A percentile compares a stretch with the other conserved stretches of the same genome.
Evolutionary conservation across 2,329 filamentous ascomycete genomes (phyloP).

Genomic region (Colletotrichum karsti): DNA sequence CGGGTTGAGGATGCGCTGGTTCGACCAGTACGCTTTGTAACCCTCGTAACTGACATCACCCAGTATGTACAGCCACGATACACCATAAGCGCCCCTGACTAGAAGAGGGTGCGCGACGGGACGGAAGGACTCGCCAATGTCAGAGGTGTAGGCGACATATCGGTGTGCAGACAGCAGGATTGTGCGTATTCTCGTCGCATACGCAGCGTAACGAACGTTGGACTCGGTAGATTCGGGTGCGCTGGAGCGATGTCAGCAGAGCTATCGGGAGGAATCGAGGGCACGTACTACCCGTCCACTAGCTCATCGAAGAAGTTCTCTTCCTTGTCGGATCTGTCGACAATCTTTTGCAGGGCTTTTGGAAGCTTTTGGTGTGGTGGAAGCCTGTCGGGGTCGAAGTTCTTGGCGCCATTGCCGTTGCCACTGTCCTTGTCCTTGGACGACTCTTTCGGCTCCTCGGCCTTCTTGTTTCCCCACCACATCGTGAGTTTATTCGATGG

Average conservation of each 20-base stretch:
- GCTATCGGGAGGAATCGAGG: conserved; percentile 16
- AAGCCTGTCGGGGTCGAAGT: conserved; percentile 56
- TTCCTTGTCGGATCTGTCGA: conserved; percentile 67
- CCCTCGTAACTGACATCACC: conserved; percentile 94
- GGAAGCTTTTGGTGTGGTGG: conserved; percentile 61
- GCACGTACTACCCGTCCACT: conserved; percentile 79
- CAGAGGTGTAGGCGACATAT: conserved; percentile 96
- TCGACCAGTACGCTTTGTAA: conserved; percentile 92
- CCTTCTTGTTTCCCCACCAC: conserved; percentile 47
- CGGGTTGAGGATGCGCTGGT: conserved; percentile 79
- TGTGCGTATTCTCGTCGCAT: conserved; percentile 84
- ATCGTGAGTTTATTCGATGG: neutral
- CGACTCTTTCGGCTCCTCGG: conserved; percentile 36
- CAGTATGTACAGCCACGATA: conserved; percentile 92
- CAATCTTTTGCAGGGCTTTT: conserved; percentile 61
- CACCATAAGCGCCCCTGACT: conserved; percentile 83
- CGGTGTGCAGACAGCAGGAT: conserved; percentile 90
- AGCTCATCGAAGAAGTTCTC: conserved; percentile 81
- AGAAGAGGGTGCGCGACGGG: conserved; percentile 88
- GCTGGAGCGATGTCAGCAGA: conserved; percentile 48
- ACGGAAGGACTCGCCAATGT: conserved; percentile 95
- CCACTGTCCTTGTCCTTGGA: conserved; percentile 34
- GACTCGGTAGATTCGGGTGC: conserved; percentile 84
- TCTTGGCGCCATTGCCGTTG: conserved; percentile 32
- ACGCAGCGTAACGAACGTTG: conserved; percentile 89